phyloP scores from a whole-genome alignment of 768 basidiomycete genomes.

The Scleroderma bovista region DNA sequence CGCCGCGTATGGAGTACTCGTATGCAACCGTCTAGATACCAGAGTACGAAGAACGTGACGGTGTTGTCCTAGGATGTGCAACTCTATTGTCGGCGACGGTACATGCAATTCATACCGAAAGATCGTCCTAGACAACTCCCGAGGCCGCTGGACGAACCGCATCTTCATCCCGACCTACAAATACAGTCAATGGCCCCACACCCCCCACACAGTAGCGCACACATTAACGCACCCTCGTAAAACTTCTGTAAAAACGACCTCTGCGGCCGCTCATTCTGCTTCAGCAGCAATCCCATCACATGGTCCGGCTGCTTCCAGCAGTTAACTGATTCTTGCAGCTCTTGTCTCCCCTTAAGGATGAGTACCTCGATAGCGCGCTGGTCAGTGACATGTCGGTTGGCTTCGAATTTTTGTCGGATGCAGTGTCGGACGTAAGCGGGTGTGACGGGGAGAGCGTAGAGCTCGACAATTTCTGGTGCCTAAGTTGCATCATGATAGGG shows the following conservation, averaged over 20 bases:
- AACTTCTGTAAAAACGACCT: conserved; percentile 79
- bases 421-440: conserved; percentile 73
- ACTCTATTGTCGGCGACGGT: no score
- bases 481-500: conserved; percentile 27
- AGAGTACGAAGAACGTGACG: no score
- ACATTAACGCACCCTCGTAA: conserved; percentile 58
- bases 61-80: no score
- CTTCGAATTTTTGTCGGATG: conserved; percentile 84
- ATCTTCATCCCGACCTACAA: conserved; percentile 69
- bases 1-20: no score
- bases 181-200: neutral
- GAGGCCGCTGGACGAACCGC: conserved; percentile 66
- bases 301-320: conserved; percentile 89
- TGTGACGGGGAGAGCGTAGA: conserved; percentile 81
- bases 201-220: conserved; percentile 1
- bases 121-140: conserved; percentile 20
- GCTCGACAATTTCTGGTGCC: conserved; percentile 85
- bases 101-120: no score
- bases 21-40: no score
- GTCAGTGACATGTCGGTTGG: conserved; percentile 79
- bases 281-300: conserved; percentile 63
- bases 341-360: conserved; percentile 76
- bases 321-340: conserved; percentile 94
- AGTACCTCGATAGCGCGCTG: conserved; percentile 79
- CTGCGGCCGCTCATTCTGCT: conserved; percentile 39